Conservation (phyloP, 1,284 basidiomycete species). For the Trichosporon ovoides region DNA sequence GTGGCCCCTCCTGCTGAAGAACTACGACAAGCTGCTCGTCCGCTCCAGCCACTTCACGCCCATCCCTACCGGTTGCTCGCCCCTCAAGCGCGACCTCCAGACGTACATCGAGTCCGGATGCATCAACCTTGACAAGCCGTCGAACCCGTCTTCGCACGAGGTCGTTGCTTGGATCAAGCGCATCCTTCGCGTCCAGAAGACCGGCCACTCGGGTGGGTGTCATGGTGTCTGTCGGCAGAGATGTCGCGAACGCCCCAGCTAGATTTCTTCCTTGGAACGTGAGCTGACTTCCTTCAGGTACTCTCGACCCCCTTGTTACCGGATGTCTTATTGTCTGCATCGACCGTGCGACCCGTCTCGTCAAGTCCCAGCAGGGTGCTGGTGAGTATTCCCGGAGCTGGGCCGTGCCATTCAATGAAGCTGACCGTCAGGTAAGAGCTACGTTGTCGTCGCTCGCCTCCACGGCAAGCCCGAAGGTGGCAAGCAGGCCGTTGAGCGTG, state of each 20-base stretch:
- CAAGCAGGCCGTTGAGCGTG: constrained; percentile 67
- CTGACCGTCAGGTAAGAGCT: constrained; percentile 64
- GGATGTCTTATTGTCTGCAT: constrained; percentile 99
- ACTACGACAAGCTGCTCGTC: constrained; percentile 94
- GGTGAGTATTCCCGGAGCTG: constrained; percentile 50
- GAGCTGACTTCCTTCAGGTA: constrained; percentile 76
- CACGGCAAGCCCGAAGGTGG: constrained; percentile 80
- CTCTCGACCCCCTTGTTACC: constrained; percentile 97
- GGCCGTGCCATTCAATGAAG: neutral
- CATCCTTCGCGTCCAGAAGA: constrained; percentile 95
- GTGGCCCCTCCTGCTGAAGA: constrained; percentile 97
- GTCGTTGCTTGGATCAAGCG: constrained; percentile 98
- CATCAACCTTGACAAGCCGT: constrained; percentile 93
- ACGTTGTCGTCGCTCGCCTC: constrained; percentile 90
- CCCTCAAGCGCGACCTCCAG: constrained; percentile 85
- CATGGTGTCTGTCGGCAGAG: neutral
- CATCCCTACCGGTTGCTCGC: constrained; percentile 68
- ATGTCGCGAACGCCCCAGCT: too few relatives aligned
- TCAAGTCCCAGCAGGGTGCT: constrained; percentile 59
- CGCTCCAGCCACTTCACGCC: constrained; percentile 97
- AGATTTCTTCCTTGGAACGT: too few relatives aligned
- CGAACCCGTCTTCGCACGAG: constrained; percentile 99
- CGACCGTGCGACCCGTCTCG: constrained; percentile 98
- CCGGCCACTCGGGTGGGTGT: constrained; percentile 93
- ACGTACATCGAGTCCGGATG: constrained; percentile 95